These are phyloP conservation scores for Thalassiosira livingstoniorum DNA, from an alignment of 352 stramenopile genomes.

Conservation along the genomic window DNA sequence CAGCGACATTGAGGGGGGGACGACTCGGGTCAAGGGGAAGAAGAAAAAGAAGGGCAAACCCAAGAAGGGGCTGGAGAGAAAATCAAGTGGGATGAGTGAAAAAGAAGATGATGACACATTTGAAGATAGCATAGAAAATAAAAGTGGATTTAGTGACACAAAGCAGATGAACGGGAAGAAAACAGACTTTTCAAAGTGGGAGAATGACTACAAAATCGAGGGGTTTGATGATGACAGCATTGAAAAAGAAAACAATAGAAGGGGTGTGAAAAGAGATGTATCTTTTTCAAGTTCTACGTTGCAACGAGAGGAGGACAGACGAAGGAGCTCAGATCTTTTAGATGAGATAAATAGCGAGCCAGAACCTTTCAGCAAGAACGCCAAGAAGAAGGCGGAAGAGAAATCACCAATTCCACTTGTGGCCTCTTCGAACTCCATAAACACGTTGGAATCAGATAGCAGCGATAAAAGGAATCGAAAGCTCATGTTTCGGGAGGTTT, in stretches of 20 bases:
- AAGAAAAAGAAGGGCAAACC: too few species aligned
- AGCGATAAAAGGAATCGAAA: not conserved
- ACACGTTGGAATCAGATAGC: not conserved
- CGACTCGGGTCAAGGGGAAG: too few species aligned
- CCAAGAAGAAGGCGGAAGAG: not conserved
- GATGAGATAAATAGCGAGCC: not conserved
- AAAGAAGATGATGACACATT: too few species aligned
- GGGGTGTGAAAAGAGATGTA: not conserved
- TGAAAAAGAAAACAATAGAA: constrained; percentile 5
- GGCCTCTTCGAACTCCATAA: not conserved
- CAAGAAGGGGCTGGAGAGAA: too few species aligned
- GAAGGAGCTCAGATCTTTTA: not conserved
- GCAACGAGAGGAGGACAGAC: not conserved
- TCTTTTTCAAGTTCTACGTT: constrained; percentile 25
- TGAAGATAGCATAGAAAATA: too few species aligned
- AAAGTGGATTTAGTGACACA: too few species aligned
- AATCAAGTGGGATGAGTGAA: too few species aligned
- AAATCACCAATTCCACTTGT: not conserved
- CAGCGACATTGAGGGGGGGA: too few species aligned
- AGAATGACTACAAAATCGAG: not conserved
- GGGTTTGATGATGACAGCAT: not conserved
- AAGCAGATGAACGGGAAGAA: not conserved
- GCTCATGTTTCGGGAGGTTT: not conserved
- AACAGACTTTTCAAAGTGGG: not conserved
- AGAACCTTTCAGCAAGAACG: not conserved